Evolutionary conservation across 306 rosid species (phyloP).

Genomic region (Lupinus albus): DNA sequence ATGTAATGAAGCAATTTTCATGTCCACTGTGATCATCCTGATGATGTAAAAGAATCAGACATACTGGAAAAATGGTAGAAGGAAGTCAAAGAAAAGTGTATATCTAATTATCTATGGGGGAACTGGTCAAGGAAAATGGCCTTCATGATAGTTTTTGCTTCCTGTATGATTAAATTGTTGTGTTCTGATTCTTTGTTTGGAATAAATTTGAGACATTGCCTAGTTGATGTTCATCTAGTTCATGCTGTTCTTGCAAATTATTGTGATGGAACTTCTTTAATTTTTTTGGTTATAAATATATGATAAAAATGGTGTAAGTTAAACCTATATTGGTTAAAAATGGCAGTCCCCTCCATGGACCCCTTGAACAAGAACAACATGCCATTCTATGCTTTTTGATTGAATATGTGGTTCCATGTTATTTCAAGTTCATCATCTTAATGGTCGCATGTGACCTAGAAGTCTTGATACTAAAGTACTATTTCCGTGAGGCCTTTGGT

Average conservation of each 20-base stretch:
- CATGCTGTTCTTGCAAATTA: conserved; percentile 6
- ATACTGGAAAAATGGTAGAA: conserved; percentile 29
- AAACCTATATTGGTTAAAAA: too few species aligned
- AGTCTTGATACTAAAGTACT: too few species aligned
- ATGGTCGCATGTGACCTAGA: too few species aligned
- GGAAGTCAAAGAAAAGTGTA: conserved; percentile 40
- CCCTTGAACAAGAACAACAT: too few species aligned
- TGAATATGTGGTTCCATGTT: too few species aligned
- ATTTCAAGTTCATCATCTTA: too few species aligned
- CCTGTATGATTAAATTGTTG: conserved; percentile 26
- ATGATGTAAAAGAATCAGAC: conserved; percentile 38
- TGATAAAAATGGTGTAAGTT: not conserved
- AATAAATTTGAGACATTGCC: conserved; percentile 37
- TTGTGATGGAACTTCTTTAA: not conserved
- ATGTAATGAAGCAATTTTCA: conserved; percentile 41
- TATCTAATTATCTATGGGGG: conserved; percentile 42
- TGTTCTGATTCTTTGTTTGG: conserved; percentile 37
- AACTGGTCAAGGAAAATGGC: conserved; percentile 30
- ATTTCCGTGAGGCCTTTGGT: too few species aligned
- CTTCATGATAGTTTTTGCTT: conserved; percentile 27
- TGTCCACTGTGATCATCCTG: conserved; percentile 40
- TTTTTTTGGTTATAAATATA: not conserved
- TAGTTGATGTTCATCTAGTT: conserved; percentile 7
- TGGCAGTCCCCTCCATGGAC: too few species aligned
- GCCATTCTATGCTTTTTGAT: too few species aligned